phyloP scores from a whole-genome alignment of 495 filamentous ascomycete species.

The Hapsidospora chrysogenum region DNA sequence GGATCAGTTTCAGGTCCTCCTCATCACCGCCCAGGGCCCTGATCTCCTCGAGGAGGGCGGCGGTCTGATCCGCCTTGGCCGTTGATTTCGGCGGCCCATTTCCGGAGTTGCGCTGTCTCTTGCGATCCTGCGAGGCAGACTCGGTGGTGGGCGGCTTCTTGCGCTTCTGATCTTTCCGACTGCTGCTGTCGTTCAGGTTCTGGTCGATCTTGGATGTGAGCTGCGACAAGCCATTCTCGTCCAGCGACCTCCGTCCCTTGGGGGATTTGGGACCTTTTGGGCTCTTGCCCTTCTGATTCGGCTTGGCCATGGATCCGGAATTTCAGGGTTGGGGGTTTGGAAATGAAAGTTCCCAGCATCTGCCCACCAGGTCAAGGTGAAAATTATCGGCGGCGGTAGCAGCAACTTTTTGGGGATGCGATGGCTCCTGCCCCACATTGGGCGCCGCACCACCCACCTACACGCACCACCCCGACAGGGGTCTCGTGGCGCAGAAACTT shows the following conservation, averaged over 20 bases:
- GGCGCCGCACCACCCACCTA: neutral
- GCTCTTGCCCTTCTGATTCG: constrained; percentile 3
- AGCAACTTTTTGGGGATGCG: neutral
- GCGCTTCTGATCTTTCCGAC: constrained; percentile 1
- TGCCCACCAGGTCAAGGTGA: too few relatives aligned
- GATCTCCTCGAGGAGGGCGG: constrained; percentile 52
- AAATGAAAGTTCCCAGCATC: too few relatives aligned
- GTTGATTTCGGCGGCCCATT: constrained; percentile 10
- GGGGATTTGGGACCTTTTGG: constrained; percentile 7
- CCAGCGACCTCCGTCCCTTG: constrained; percentile 26
- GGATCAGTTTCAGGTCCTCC: constrained; percentile 53
- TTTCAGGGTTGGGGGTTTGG: too few relatives aligned
- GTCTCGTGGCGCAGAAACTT: too few relatives aligned
- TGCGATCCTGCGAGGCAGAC: constrained; percentile 22
- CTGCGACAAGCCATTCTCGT: constrained; percentile 42
- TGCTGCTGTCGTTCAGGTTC: constrained; percentile 21
- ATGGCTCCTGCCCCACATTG: neutral
- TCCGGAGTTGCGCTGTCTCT: constrained; percentile 17
- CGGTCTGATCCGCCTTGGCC: constrained; percentile 18
- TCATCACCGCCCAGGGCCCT: constrained; percentile 60
- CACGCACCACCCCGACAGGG: neutral
- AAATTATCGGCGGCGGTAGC: neutral
- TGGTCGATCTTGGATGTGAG: constrained; percentile 49
- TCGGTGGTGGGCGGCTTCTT: constrained; percentile 17
- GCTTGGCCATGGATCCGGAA: constrained; percentile 2